Conservation (phyloP, 2,329 filamentous ascomycete species). For the Aspergillus tamarii region DNA sequence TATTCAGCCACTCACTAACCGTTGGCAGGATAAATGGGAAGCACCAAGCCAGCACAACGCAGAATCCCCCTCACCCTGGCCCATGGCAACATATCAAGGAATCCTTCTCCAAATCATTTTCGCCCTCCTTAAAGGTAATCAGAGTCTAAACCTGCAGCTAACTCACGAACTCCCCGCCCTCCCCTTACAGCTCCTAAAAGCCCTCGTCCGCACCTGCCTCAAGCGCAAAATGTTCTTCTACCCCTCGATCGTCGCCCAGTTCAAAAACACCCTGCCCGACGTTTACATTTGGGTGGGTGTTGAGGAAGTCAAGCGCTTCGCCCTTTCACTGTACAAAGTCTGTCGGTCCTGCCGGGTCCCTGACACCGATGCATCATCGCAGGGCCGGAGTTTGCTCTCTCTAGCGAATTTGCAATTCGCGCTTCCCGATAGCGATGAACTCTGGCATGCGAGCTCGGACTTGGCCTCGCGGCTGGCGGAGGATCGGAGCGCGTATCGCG, state of each 20-base stretch:
- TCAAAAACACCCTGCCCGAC: conserved; percentile 15
- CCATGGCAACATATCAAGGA: conserved; percentile 32
- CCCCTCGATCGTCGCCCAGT: conserved; percentile 27
- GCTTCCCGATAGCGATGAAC: conserved; percentile 12
- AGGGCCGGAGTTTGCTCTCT: conserved; percentile 7
- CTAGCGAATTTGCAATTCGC: conserved; percentile 25
- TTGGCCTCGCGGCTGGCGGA: no score
- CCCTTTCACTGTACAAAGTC: conserved; percentile 27
- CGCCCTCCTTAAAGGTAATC: conserved; percentile 17
- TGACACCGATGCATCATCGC: neutral
- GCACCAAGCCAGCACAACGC: neutral
- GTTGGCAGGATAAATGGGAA: neutral
- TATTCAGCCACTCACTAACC: no score
- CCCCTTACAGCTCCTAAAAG: conserved; percentile 18
- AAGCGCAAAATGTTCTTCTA: conserved; percentile 27
- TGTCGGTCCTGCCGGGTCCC: conserved; percentile 1
- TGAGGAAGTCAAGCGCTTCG: conserved; percentile 31
- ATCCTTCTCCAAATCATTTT: conserved; percentile 34
- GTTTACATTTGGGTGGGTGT: conserved; percentile 26
- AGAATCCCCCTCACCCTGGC: conserved; percentile 21
- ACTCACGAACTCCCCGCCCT: conserved; percentile 9
- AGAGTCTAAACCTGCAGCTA: neutral
- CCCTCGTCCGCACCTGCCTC: conserved; percentile 25
- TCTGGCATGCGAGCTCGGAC: conserved; percentile 9
- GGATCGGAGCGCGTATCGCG: no score